These are phyloP conservation scores for Nakazawaea populi DNA, from an alignment of 805 yeast species.

Conservation along the genomic window DNA sequence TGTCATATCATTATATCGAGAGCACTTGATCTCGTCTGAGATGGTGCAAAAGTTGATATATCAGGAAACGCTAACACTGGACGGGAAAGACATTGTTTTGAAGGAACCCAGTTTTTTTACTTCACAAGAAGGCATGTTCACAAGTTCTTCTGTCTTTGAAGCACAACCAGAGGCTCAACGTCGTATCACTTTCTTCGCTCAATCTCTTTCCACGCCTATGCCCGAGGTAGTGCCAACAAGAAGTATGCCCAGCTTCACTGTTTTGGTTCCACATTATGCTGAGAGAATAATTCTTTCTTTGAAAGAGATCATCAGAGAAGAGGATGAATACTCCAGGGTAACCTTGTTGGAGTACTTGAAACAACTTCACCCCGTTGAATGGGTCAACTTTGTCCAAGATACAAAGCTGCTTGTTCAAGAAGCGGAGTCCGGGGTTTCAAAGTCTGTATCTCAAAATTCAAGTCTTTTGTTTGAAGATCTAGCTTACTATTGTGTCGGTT, in stretches of 20 bases:
- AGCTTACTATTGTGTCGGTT: slow-evolving; percentile 67
- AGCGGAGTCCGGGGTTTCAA: slow-evolving; percentile 10
- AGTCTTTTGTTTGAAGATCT: slow-evolving; percentile 36
- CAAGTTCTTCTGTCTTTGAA: slow-evolving; percentile 49
- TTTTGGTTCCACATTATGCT: slow-evolving; percentile 79
- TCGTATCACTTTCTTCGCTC: slow-evolving; percentile 84
- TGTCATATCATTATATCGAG: slow-evolving; percentile 77
- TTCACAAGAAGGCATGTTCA: slow-evolving; percentile 69
- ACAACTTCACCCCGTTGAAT: slow-evolving; percentile 49
- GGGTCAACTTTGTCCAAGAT: slow-evolving; percentile 53
- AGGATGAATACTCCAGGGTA: slow-evolving; percentile 52
- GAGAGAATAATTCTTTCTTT: slow-evolving; percentile 75
- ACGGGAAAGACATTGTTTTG: slow-evolving; percentile 34
- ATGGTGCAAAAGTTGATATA: slow-evolving; percentile 64
- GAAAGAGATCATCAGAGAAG: slow-evolving; percentile 74
- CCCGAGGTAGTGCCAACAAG: slow-evolving; percentile 62
- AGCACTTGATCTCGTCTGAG: slow-evolving; percentile 69
- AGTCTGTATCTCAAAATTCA: slow-evolving; percentile 2
- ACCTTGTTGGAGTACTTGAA: slow-evolving; percentile 51
- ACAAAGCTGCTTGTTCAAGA: slow-evolving; percentile 50
- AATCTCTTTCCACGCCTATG: slow-evolving; percentile 81
- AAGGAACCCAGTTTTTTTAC: slow-evolving; percentile 76
- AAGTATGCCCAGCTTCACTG: slow-evolving; percentile 78
- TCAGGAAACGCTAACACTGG: slow-evolving; percentile 35
- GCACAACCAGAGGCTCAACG: slow-evolving; percentile 73